Evolutionary conservation across 2,329 filamentous ascomycete species (phyloP).

Genomic region (Tricladium varicosporioides): DNA sequence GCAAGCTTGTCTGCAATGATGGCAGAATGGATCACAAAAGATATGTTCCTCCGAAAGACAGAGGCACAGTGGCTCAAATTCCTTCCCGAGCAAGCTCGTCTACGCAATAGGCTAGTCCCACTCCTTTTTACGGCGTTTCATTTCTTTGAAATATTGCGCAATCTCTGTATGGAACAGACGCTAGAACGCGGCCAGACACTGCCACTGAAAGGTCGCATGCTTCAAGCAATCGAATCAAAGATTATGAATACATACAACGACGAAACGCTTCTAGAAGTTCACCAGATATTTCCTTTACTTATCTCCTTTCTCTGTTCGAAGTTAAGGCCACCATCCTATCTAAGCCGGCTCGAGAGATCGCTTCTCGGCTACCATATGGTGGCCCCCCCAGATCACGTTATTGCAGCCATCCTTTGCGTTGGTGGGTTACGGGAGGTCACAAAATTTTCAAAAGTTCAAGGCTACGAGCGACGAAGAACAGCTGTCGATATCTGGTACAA

Average conservation of each 20-base stretch:
- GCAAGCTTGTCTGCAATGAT: slow-evolving; percentile 1
- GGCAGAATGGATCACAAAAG: slow-evolving; percentile 6
- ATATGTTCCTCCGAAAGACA: slow-evolving; percentile 3
- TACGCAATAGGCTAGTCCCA: slow-evolving; percentile 3
- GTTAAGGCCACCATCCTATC: slow-evolving; percentile 6
- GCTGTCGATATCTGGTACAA: slow-evolving; percentile 4
- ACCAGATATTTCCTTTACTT: slow-evolving; percentile 5
- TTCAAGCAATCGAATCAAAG: neutral
- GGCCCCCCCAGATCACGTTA: neutral
- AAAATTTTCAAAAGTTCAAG: slow-evolving; percentile 1
- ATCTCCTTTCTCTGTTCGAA: neutral
- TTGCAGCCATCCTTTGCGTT: neutral
- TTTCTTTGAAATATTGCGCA: slow-evolving; percentile 4
- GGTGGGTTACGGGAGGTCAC: slow-evolving; percentile 3
- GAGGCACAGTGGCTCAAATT: neutral
- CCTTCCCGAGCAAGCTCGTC: slow-evolving; percentile 2
- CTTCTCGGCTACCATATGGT: neutral
- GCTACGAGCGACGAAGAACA: neutral
- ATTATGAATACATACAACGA: slow-evolving; percentile 7
- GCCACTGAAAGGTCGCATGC: neutral
- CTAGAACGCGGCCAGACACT: neutral
- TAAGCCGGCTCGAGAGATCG: slow-evolving; percentile 1
- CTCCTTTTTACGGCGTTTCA: slow-evolving; percentile 5
- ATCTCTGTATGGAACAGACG: neutral
- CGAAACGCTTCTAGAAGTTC: slow-evolving; percentile 4